These are phyloP conservation scores for Aspergillus baeticus DNA, from an alignment of 495 filamentous ascomycete species.

Conservation along the genomic window DNA sequence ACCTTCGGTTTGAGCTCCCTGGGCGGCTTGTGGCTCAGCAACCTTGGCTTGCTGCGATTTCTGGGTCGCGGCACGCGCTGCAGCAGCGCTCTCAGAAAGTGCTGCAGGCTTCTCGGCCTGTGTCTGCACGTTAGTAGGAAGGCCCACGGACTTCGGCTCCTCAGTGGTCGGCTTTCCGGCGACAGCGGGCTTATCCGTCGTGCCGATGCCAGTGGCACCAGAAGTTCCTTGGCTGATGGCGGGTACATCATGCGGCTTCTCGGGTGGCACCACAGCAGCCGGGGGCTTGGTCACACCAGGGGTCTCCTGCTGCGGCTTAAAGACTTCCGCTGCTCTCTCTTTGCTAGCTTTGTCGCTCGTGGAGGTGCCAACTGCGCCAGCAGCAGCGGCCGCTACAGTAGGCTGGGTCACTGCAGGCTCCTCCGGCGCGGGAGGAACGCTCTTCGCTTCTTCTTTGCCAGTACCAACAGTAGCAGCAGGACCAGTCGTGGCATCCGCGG, in stretches of 20 bases:
- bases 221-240: background rate
- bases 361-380: background rate
- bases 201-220: background rate
- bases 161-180: background rate
- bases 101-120: conserved; percentile 5
- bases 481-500: background rate
- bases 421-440: background rate
- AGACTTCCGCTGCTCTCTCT: background rate
- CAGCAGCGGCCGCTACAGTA: background rate
- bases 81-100: conserved; percentile 7
- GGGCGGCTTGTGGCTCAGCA: conserved; percentile 6
- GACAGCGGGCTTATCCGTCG: background rate
- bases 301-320: conserved; percentile 5
- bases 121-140: conserved; percentile 8
- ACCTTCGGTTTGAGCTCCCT: conserved; percentile 6
- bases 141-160: background rate
- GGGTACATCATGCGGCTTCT: conserved; percentile 9
- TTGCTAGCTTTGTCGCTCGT: background rate
- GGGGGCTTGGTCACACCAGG: conserved; percentile 11
- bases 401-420: conserved; percentile 4
- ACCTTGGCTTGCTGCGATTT: conserved; percentile 11
- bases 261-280: conserved; percentile 5
- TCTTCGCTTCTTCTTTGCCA: background rate
- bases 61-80: conserved; percentile 3
- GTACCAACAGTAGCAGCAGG: conserved; percentile 3